Conservation (phyloP, 305 asterid genomes). For the Striga hermonthica region DNA sequence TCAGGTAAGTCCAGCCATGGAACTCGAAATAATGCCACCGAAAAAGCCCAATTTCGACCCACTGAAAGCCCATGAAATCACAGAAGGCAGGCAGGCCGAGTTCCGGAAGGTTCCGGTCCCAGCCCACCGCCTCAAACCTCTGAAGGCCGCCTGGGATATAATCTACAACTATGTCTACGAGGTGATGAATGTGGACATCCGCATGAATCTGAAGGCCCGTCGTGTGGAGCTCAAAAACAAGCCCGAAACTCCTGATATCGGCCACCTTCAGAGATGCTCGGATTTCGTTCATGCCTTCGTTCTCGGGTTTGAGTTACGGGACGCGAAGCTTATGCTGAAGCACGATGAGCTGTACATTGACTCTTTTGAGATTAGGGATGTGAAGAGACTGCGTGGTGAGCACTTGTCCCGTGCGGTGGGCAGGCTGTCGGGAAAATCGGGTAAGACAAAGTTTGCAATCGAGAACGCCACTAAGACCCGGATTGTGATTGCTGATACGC, state of each 20-base stretch:
- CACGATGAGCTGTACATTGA: not conserved
- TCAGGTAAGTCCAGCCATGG: too few relatives aligned
- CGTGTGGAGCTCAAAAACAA: conserved; percentile 80
- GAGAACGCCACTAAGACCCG: not conserved
- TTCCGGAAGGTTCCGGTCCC: conserved; percentile 76
- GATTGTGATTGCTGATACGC: not conserved
- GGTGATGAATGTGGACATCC: conserved; percentile 73
- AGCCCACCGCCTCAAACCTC: conserved; percentile 70
- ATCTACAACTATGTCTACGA: conserved; percentile 56
- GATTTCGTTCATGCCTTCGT: conserved; percentile 83
- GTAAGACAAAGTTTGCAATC: conserved; percentile 2
- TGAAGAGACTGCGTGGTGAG: conserved; percentile 5
- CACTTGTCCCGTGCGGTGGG: not conserved
- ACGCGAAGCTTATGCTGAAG: not conserved
- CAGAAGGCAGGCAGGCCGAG: conserved; percentile 10
- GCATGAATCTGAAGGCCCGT: conserved; percentile 80
- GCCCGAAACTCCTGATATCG: conserved; percentile 72
- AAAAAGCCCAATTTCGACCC: too few relatives aligned
- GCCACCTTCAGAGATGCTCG: conserved; percentile 76
- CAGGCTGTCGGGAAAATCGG: not conserved
- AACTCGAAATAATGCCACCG: too few relatives aligned
- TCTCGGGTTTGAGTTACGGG: not conserved
- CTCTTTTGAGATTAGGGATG: not conserved
- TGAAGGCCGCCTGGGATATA: conserved; percentile 80
- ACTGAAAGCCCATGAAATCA: too few relatives aligned